Base-by-base conservation (phyloP, 2,329 filamentous ascomycete genomes). In the Aplosporella prunicola region DNA sequence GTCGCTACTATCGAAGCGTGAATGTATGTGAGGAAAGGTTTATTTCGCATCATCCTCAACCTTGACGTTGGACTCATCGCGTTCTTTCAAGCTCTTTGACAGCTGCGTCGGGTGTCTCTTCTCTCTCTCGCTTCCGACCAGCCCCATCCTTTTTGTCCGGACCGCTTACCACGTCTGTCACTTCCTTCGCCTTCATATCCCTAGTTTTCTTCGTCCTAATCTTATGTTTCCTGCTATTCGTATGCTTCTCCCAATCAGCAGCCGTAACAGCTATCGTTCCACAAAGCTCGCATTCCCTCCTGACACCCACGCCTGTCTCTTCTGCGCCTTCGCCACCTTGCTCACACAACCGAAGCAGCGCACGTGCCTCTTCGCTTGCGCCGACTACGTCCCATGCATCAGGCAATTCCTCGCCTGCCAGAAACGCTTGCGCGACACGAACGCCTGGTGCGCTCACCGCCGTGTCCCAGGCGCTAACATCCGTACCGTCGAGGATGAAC, bases 401-500 rank as follows among this genome's bases (percentile, higher is more conserved):
- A 0, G 76, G 76, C 25, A 82, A 67, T 2, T 57, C 30, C 24
- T 71, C 57, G 0, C 53, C 51, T 2, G 60, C 51, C 0, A 95
- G 67, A 49, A 93, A 93, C 1, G 62, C 55, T 9, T 64, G 54
- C 0, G 80, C 72, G 18, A 95, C 60, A 1, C 64, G 55, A 2
- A 74, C 62, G 0, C 84, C 87, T 2, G 78, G 78, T 2, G 67
- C 60, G 2, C 76, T 68, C 2, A 95, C 84, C n/a, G 69, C 63
- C 1, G 67, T 55, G 0, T 68, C 49, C 70, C 84, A 95, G 2
- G 60, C 52, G 0, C 65, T 51, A 2, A 79, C 64, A 47, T 91
- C 70, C 2, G 81, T 86, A 44, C 83, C 83, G 59, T 98, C 85
- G 1, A 96, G 62, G 2, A 96, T 61, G 55, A 83, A 96, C 1